These are phyloP conservation scores for Stephania cephalantha DNA, from an alignment of 164 flowering plant genomes.

Conservation along the genomic window DNA sequence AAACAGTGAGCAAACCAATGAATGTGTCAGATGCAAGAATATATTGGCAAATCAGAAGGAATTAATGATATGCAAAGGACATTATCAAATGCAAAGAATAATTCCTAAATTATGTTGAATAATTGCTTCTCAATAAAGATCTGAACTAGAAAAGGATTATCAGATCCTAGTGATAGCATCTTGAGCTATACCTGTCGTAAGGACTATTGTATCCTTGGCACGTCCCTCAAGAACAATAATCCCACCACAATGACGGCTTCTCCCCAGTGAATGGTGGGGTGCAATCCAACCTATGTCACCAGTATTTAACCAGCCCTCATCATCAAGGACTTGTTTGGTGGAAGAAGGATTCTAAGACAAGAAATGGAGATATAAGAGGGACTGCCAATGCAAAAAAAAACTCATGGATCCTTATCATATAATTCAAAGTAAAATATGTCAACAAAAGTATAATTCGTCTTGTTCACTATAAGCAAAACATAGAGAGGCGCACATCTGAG, in stretches of 20 bases:
- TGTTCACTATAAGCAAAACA: not conserved
- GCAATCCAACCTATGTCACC: conserved; percentile 97
- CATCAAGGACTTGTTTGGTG: conserved; percentile 58
- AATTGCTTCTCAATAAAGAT: not conserved
- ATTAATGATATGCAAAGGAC: not conserved
- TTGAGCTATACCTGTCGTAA: conserved; percentile 55
- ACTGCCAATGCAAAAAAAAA: not conserved
- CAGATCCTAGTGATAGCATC: not conserved
- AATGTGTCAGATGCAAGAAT: too few species aligned
- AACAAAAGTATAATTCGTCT: not conserved
- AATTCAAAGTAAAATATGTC: not conserved
- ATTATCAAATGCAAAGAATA: not conserved
- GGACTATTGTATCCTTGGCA: conserved; percentile 97
- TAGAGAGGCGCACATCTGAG: not conserved
- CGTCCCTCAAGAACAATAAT: conserved; percentile 91
- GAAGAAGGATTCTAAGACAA: conserved; percentile 58
- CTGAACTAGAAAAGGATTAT: not conserved
- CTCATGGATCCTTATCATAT: not conserved
- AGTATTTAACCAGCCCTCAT: conserved; percentile 76
- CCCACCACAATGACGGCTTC: conserved; percentile 77
- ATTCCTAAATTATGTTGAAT: not conserved
- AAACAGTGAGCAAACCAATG: not conserved
- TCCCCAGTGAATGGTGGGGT: conserved; percentile 65
- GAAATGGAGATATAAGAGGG: conserved; percentile 7
- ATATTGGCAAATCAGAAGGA: too few species aligned